Evolutionary conservation across 345 rosid genomes (phyloP), one percentile per base, ranked within the genome.

Genomic region (Gossypium anomalum): DNA sequence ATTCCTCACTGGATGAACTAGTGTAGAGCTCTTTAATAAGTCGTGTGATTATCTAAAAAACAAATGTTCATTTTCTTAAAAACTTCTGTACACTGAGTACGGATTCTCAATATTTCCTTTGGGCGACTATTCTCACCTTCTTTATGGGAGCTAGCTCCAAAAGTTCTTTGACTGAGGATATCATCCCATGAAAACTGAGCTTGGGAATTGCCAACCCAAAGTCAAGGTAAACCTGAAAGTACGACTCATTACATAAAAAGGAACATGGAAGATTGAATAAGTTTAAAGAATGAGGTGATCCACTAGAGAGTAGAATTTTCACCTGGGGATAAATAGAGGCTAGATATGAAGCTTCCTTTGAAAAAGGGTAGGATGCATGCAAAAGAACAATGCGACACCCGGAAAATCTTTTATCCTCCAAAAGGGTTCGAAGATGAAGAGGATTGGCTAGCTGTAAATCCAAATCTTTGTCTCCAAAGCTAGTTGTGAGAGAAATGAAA

Each of bases 341-440:
- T 38, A 94, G 80, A 84, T 82, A 89, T 45, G 99, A 91, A 20
- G 98, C 99, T 83, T 94, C 99, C 83, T 78, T 92, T 75, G 97
- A 92, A 85, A 89, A 94, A 48, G 99, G 99, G 84, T 94, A 94
- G 70, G 99, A 87, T 56, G 98, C 96, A 86, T 94, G 99, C 72
- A 94, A 85, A 75, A 94, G 91, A 79, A 94, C 97, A 3, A 94
- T 75, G 67, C 90, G 92, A 45, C 85, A 87, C 60, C 84, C 81
- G 19, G 84, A 81, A 88, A 91, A 95, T 76, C 93, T 85, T 80
- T 87, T 80, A 79, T 95, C 97, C 76, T 95, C 96, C 9, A 95
- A 91, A 73, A 95, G 76, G 41, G 62, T 77, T 80, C 94, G 87
- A 14, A 95, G 90, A 82, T 91, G 90, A 78, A 95, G 93, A 17